Evolutionary conservation across 352 stramenopile species (phyloP).

Genomic region (Phytophthora constricta): DNA sequence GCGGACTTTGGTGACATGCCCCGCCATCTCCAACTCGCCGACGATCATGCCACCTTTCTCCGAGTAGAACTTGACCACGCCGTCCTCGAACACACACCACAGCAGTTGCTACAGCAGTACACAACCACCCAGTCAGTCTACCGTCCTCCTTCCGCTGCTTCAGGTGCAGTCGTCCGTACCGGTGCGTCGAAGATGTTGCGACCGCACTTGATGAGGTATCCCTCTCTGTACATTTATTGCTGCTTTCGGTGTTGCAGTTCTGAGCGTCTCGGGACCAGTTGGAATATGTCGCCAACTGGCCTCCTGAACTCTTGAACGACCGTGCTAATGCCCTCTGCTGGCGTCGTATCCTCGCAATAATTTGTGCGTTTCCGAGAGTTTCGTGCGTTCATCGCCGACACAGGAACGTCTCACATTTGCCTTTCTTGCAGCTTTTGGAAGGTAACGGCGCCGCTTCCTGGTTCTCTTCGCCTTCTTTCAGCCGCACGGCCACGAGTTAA

Average conservation of each 20-base stretch:
- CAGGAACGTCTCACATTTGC: too few relatives aligned
- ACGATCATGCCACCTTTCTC: slow-evolving; percentile 76
- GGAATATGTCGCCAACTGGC: slow-evolving; percentile 16
- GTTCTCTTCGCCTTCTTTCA: too few relatives aligned
- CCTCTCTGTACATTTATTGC: slow-evolving; percentile 76
- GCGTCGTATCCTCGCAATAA: too few relatives aligned
- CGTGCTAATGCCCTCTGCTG: neutral
- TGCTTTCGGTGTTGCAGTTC: slow-evolving; percentile 1
- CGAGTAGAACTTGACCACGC: slow-evolving; percentile 74
- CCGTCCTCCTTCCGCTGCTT: neutral
- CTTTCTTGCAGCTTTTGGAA: too few relatives aligned
- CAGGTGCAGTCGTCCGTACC: slow-evolving; percentile 28
- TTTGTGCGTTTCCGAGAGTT: too few relatives aligned
- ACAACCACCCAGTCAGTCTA: slow-evolving; percentile 1
- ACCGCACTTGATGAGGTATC: slow-evolving; percentile 75
- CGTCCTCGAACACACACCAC: slow-evolving; percentile 83
- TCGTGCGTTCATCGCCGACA: too few relatives aligned
- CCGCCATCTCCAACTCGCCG: slow-evolving; percentile 65
- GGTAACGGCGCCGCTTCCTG: too few relatives aligned
- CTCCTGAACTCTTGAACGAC: slow-evolving; percentile 1
- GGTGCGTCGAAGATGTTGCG: slow-evolving; percentile 54
- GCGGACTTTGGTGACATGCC: slow-evolving; percentile 76
- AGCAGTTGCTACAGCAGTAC: slow-evolving; percentile 47
- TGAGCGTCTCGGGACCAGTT: neutral
- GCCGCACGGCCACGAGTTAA: too few relatives aligned